Conservation (phyloP, 2,329 filamentous ascomycete genomes). For the Botryotinia convoluta region DNA sequence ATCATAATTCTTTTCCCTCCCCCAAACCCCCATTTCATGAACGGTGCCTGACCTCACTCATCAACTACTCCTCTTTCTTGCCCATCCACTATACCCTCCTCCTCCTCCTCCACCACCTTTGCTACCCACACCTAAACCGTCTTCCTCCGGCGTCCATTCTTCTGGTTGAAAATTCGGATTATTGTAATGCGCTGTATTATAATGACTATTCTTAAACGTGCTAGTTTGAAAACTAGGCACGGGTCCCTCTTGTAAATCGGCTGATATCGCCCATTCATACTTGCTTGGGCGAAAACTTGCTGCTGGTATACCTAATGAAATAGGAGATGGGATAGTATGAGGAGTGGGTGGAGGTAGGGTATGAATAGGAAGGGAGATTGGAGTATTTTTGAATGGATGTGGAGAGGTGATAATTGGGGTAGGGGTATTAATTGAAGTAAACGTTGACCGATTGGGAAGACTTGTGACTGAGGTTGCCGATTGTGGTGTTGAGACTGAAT, state of each 20-base stretch:
- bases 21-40: background rate
- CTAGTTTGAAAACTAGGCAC: constrained; percentile 44
- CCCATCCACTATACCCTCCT: constrained; percentile 11
- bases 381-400: constrained; percentile 8
- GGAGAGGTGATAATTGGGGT: constrained; percentile 18
- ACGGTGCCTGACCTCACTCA: background rate
- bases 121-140: constrained; percentile 26
- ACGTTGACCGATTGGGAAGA: constrained; percentile 23
- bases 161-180: constrained; percentile 61
- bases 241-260: constrained; percentile 35
- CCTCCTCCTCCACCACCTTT: constrained; percentile 2
- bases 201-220: constrained; percentile 65
- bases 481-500: constrained; percentile 24
- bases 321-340: constrained; percentile 24
- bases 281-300: constrained; percentile 37
- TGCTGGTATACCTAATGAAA: constrained; percentile 21
- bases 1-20: background rate
- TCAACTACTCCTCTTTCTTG: constrained; percentile 19
- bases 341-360: constrained; percentile 28
- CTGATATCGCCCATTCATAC: constrained; percentile 37
- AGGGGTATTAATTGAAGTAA: constrained; percentile 22
- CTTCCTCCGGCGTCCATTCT: constrained; percentile 43
- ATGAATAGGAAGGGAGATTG: constrained; percentile 24
- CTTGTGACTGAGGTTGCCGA: constrained; percentile 1
- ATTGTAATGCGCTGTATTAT: constrained; percentile 65